These are phyloP conservation scores for Boletus tylopilopsis DNA, from an alignment of 768 basidiomycete species.

Conservation along the genomic window DNA sequence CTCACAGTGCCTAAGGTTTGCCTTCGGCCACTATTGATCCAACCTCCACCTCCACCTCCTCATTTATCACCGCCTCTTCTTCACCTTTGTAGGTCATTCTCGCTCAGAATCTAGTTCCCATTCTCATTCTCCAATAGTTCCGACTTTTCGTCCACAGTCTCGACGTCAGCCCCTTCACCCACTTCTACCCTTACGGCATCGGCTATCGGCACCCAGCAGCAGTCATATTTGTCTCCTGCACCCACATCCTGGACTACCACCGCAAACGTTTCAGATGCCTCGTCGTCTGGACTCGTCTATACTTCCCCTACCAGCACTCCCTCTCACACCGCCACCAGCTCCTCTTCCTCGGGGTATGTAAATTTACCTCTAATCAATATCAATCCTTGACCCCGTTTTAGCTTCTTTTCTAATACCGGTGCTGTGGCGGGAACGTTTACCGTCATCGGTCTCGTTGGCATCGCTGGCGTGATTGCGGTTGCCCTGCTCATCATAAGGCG, in stretches of 20 bases:
- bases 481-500: constrained; percentile 29
- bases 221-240: neutral
- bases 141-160: neutral
- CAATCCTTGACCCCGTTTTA: constrained; percentile 11
- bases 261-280: neutral
- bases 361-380: too few species aligned
- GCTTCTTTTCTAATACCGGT: constrained; percentile 45
- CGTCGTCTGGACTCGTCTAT: neutral
- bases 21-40: too few species aligned
- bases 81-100: constrained; percentile 9
- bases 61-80: neutral
- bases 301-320: constrained; percentile 4
- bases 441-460: constrained; percentile 35
- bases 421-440: constrained; percentile 47
- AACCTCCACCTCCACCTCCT: neutral
- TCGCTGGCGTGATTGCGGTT: constrained; percentile 31
- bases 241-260: neutral
- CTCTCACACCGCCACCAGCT: constrained; percentile 8
- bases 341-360: constrained; percentile 25
- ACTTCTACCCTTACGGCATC: neutral
- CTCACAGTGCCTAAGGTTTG: too few species aligned
- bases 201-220: neutral
- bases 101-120: neutral
- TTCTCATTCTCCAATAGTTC: neutral
- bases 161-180: neutral